Percentiles rank a stretch among this genome's conserved stretches.
These are phyloP conservation scores for Geotrichum siamense DNA, from an alignment of 1,139 yeast species.

Conservation along the genomic window DNA sequence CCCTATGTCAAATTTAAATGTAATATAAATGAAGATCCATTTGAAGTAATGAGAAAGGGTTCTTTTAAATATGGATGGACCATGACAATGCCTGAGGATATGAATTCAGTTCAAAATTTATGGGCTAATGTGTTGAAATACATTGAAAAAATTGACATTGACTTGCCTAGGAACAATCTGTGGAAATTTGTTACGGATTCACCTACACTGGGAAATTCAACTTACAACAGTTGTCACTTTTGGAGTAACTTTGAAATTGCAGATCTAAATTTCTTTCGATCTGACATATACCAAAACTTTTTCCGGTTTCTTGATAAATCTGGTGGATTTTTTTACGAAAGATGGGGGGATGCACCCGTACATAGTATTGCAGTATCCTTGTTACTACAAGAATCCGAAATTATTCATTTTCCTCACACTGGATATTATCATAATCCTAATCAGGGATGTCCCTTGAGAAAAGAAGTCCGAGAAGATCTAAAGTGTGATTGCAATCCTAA, in stretches of 20 bases:
- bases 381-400: slow-evolving; percentile 54
- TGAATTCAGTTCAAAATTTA: slow-evolving; percentile 50
- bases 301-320: slow-evolving; percentile 51
- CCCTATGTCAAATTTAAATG: slow-evolving; percentile 57
- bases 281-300: slow-evolving; percentile 55
- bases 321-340: slow-evolving; percentile 71
- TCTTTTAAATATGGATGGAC: slow-evolving; percentile 59
- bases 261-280: slow-evolving; percentile 61
- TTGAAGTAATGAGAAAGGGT: slow-evolving; percentile 53
- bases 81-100: slow-evolving; percentile 56
- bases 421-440: slow-evolving; percentile 76
- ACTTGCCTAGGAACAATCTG: slow-evolving; percentile 53
- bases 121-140: slow-evolving; percentile 53
- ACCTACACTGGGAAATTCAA: slow-evolving; percentile 26
- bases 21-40: slow-evolving; percentile 59
- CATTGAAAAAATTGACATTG: slow-evolving; percentile 49
- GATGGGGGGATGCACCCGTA: slow-evolving; percentile 94
- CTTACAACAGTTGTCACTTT: slow-evolving; percentile 68
- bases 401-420: slow-evolving; percentile 74
- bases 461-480: slow-evolving; percentile 17
- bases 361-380: slow-evolving; percentile 74
- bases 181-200: slow-evolving; percentile 67
- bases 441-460: slow-evolving; percentile 55
- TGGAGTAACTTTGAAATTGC: slow-evolving; percentile 76
- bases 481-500: slow-evolving; percentile 20